These are phyloP conservation scores for Talaromyces verruculosus DNA, from an alignment of 2,329 filamentous ascomycete species.

Conservation along the genomic window DNA sequence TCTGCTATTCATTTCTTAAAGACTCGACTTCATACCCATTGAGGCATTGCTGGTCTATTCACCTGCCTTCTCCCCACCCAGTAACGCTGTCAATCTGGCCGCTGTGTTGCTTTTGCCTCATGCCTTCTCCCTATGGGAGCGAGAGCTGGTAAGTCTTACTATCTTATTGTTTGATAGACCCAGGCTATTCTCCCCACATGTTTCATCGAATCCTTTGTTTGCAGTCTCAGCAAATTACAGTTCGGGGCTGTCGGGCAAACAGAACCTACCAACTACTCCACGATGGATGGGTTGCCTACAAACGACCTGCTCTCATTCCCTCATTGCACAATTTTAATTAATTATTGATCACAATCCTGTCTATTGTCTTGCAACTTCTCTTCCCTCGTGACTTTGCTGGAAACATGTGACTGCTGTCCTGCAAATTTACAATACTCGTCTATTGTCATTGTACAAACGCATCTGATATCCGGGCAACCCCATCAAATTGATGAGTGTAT, in stretches of 20 bases:
- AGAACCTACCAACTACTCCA: background rate
- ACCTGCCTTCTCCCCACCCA: background rate
- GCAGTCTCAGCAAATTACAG: background rate
- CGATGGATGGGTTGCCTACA: background rate
- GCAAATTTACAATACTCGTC: background rate
- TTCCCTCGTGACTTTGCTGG: background rate
- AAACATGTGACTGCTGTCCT: background rate
- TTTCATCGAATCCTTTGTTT: background rate
- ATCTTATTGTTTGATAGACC: background rate
- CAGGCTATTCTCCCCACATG: background rate
- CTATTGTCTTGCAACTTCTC: background rate
- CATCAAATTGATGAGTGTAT: background rate
- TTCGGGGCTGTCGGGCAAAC: background rate
- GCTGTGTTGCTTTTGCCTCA: constrained; percentile 19
- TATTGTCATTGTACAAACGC: background rate
- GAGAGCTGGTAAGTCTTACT: constrained; percentile 22
- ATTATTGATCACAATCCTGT: background rate
- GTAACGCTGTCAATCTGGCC: constrained; percentile 18
- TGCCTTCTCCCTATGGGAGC: constrained; percentile 23
- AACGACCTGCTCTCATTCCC: constrained; percentile 1
- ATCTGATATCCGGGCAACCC: background rate
- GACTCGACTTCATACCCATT: background rate
- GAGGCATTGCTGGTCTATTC: background rate
- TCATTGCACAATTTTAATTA: background rate
- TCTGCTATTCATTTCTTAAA: background rate